These are phyloP conservation scores for Sporisorium reilianum DNA, from an alignment of 1,284 basidiomycete genomes.

Conservation along the genomic window DNA sequence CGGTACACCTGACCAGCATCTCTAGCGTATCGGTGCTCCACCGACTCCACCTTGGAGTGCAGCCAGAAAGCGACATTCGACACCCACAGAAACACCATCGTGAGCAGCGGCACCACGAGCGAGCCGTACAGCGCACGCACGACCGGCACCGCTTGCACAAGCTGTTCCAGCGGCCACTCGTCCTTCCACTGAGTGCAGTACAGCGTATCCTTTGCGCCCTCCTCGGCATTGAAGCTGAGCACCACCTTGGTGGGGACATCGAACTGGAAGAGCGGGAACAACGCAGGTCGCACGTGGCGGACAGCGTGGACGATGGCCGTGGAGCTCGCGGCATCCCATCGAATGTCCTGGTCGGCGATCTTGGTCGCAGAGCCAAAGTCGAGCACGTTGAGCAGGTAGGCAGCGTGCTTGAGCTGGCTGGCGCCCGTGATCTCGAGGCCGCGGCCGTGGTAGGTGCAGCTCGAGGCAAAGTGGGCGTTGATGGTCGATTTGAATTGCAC, in stretches of 20 bases:
- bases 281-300: conserved; percentile 41
- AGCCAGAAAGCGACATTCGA: conserved; percentile 47
- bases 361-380: conserved; percentile 46
- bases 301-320: conserved; percentile 46
- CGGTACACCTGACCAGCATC: conserved; percentile 19
- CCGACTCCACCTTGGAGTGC: conserved; percentile 27
- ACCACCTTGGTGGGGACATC: conserved; percentile 38
- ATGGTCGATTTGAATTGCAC: conserved; percentile 56
- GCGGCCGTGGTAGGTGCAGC: conserved; percentile 47
- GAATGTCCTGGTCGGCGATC: conserved; percentile 38
- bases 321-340: conserved; percentile 35
- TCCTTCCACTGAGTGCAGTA: conserved; percentile 55
- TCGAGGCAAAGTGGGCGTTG: conserved; percentile 51
- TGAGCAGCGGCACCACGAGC: conserved; percentile 37
- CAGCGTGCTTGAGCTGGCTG: conserved; percentile 52
- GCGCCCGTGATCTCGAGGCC: conserved; percentile 52
- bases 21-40: conserved; percentile 25
- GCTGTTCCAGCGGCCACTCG: conserved; percentile 40
- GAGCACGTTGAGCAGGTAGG: conserved; percentile 42
- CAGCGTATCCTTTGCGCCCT: conserved; percentile 31
- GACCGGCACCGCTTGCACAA: conserved; percentile 27
- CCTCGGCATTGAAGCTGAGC: conserved; percentile 43
- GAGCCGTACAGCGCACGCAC: conserved; percentile 23
- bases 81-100: conserved; percentile 38
- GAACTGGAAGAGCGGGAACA: conserved; percentile 55